Evolutionary conservation across 169 alveolate species (phyloP).

Genomic region (Babesia sp.): DNA sequence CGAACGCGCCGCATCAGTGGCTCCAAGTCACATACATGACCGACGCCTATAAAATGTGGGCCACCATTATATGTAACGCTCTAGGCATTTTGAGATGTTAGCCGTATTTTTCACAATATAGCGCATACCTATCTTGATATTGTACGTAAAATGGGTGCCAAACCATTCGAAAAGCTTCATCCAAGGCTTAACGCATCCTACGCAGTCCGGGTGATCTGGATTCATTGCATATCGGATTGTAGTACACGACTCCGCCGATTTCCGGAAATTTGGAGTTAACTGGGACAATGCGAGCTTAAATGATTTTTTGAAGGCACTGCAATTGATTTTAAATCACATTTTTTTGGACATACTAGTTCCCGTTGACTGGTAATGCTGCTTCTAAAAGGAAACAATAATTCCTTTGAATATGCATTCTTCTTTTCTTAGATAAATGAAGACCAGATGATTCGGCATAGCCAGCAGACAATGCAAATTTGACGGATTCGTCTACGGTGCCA

Average conservation of each 20-base stretch:
- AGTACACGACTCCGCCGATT: conserved; percentile 48
- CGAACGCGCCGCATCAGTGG: too few relatives aligned
- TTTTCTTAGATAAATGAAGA: conserved; percentile 1
- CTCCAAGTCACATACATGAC: neutral
- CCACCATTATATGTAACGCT: neutral
- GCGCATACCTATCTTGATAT: conserved; percentile 51
- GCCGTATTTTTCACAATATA: neutral
- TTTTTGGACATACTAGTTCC: conserved; percentile 20
- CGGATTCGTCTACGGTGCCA: conserved; percentile 51
- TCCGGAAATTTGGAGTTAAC: conserved; percentile 54
- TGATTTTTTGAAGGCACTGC: conserved; percentile 65
- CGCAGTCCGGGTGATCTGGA: conserved; percentile 39
- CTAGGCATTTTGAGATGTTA: neutral
- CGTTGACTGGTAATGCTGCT: conserved; percentile 57
- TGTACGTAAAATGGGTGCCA: conserved; percentile 64
- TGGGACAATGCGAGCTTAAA: conserved; percentile 65
- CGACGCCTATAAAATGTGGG: too few relatives aligned
- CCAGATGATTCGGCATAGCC: conserved; percentile 38
- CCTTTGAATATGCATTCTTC: conserved; percentile 26
- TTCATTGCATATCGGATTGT: conserved; percentile 56
- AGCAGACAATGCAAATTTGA: conserved; percentile 54
- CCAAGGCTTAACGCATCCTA: conserved; percentile 45
- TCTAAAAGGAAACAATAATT: conserved; percentile 62
- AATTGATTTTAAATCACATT: neutral
- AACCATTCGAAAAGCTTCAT: conserved; percentile 59